These are phyloP conservation scores for Nitzschia sp. DNA, from an alignment of 108 stramenopile species.

Conservation along the genomic window DNA sequence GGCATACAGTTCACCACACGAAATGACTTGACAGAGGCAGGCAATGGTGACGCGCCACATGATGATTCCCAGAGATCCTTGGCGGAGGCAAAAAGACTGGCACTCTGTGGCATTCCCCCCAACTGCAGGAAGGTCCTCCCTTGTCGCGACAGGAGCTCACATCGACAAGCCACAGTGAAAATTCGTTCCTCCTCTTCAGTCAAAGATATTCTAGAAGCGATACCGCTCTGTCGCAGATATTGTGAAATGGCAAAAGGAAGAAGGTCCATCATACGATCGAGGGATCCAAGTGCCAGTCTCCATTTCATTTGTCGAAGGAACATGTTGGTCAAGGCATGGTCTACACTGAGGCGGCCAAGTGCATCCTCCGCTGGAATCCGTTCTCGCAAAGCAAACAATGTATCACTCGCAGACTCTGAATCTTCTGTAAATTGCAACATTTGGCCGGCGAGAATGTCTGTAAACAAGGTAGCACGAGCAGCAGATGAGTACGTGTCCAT, in stretches of 20 bases:
- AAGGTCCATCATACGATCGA: constrained; percentile 57
- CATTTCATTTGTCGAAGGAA: constrained; percentile 66
- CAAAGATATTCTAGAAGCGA: neutral
- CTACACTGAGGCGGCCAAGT: constrained; percentile 39
- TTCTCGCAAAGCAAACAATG: constrained; percentile 53
- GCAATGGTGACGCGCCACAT: neutral
- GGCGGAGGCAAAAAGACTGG: constrained; percentile 50
- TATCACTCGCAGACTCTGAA: constrained; percentile 38
- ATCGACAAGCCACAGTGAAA: constrained; percentile 32
- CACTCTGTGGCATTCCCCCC: constrained; percentile 64
- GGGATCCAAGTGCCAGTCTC: constrained; percentile 69
- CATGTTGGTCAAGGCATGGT: constrained; percentile 63
- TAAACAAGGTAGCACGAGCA: neutral
- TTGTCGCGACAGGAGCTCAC: constrained; percentile 78
- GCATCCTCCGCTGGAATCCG: constrained; percentile 31
- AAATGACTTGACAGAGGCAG: neutral
- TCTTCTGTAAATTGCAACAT: constrained; percentile 49
- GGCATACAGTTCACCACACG: neutral
- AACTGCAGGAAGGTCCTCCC: constrained; percentile 77
- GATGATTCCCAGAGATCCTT: constrained; percentile 8
- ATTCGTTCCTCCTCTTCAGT: neutral
- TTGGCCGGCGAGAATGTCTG: constrained; percentile 60
- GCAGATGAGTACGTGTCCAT: neutral
- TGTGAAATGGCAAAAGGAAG: constrained; percentile 27
- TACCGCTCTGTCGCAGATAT: neutral